Percentiles rank a stretch among this genome's conserved stretches.
These are phyloP conservation scores for Oryza nivara DNA, from an alignment of 176 grass and related monocot species.

Conservation along the genomic window DNA sequence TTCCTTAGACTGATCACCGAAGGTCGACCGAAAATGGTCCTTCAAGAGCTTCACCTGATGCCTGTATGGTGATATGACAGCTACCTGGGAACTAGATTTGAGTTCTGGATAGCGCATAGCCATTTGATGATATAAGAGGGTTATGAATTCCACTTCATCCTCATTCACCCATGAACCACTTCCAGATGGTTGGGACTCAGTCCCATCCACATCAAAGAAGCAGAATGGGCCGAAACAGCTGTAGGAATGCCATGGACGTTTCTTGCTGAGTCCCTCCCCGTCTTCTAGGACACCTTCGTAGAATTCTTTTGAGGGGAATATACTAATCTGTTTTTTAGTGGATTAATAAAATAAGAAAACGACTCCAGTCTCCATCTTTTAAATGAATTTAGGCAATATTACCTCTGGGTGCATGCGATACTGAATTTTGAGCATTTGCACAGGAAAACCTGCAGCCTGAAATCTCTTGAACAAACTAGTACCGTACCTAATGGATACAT, in stretches of 20 bases:
- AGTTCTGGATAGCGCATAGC: constrained; percentile 65
- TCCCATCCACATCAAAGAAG: constrained; percentile 94
- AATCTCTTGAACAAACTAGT: constrained; percentile 97
- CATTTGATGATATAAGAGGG: constrained; percentile 76
- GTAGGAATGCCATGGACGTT: constrained; percentile 69
- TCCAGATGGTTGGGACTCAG: constrained; percentile 74
- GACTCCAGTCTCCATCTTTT: constrained; percentile 22
- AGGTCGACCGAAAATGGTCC: constrained; percentile 72
- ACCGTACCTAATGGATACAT: constrained; percentile 64
- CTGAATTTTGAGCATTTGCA: constrained; percentile 95
- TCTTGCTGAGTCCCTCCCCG: constrained; percentile 65
- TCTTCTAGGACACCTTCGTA: constrained; percentile 81
- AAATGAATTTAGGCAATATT: constrained; percentile 33
- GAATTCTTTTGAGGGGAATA: constrained; percentile 97
- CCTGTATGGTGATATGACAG: constrained; percentile 87
- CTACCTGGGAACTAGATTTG: constrained; percentile 71
- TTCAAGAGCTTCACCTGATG: constrained; percentile 80
- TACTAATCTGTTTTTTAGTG: constrained; percentile 71
- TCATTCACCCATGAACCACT: constrained; percentile 92
- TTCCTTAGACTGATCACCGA: constrained; percentile 83
- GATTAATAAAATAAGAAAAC: constrained; percentile 34
- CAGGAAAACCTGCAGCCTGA: constrained; percentile 89
- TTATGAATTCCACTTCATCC: constrained; percentile 87
- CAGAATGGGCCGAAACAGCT: constrained; percentile 86
- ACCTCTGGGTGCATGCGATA: constrained; percentile 99